Conservation (phyloP, 805 yeast species). For the Kazachstania taianensis region DNA sequence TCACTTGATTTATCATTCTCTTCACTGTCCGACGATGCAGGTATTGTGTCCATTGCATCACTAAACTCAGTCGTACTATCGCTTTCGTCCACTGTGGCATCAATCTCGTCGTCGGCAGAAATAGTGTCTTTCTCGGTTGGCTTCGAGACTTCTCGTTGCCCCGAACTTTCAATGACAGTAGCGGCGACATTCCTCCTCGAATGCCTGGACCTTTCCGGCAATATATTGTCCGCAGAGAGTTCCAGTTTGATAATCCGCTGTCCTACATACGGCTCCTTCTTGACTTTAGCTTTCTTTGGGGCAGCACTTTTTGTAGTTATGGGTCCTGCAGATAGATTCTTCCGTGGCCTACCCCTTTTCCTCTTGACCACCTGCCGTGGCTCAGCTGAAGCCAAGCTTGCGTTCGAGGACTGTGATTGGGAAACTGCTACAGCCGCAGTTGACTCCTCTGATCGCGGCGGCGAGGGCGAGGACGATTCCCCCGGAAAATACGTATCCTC, state of each 20-base stretch:
- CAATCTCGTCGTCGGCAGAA: background rate
- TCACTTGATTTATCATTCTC: too few relatives aligned
- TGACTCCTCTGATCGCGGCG: constrained; percentile 5
- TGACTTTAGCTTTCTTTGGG: background rate
- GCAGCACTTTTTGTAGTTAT: background rate
- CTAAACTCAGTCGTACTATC: background rate
- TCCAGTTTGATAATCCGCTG: too few relatives aligned
- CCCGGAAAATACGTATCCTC: too few relatives aligned
- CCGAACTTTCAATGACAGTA: background rate
- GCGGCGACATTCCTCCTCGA: too few relatives aligned
- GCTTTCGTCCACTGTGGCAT: background rate
- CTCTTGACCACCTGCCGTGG: constrained; percentile 3
- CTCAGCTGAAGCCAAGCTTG: constrained; percentile 1
- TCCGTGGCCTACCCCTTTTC: background rate
- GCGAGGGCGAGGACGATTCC: background rate
- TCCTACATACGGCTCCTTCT: background rate
- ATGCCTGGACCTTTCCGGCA: background rate
- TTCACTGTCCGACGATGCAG: too few relatives aligned
- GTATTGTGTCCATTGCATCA: too few relatives aligned
- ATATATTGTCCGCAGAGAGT: too few relatives aligned
- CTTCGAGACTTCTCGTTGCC: background rate
- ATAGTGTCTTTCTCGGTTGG: background rate
- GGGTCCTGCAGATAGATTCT: background rate
- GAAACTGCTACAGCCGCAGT: background rate
- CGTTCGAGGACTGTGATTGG: background rate